Base-by-base conservation (phyloP, 352 stramenopile species). In the Phytophthora citrophthora region DNA sequence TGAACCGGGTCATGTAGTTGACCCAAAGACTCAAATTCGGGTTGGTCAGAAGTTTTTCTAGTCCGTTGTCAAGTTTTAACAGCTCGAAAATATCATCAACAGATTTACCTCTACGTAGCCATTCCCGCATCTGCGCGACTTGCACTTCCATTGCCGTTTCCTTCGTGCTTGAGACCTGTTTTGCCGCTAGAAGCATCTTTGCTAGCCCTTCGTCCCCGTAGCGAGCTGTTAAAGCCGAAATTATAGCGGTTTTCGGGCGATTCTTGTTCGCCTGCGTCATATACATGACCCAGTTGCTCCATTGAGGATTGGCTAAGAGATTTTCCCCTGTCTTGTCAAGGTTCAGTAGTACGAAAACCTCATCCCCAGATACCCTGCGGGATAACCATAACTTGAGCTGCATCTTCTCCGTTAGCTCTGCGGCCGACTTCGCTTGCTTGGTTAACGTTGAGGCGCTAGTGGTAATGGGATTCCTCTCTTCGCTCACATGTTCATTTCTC, bases 11-110 rank as follows among this genome's bases (percentile, higher is more conserved):
- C 13, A 53, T 40, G 46, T 53, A 53, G 27, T 26, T 40, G 46
- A 5, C 15, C 46, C 15, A 39, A 41, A 40, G 6, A 16, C 15
- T 53, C n/a, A 53, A 20, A 13, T 15, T 54, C 11, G 48, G 48
- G 18, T 34, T 54, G 4, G 48, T 44, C 41, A 54, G 48, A 13
- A 54, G 9, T 11, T 41, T 54, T 2, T 54, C 29, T 10, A 54
- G 9, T 20, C 48, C 31, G 7, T 8, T 6, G 12, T 54, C 31
- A 29, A 54, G 48, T 34, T 41, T 54, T 32, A 54, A 12, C 47
- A 54, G 47, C 31, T 29, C 16, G 1, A 44, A 27, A 24, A 54
- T 8, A n/a, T 54, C 18, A 20, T 54, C 48, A 5, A 11, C 3
- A 29, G 48, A 32, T 31, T 54, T 54, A 1, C 48, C 48, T 8